These are phyloP conservation scores for Candolleomyces eurysporus DNA, from an alignment of 768 basidiomycete species.

Conservation along the genomic window DNA sequence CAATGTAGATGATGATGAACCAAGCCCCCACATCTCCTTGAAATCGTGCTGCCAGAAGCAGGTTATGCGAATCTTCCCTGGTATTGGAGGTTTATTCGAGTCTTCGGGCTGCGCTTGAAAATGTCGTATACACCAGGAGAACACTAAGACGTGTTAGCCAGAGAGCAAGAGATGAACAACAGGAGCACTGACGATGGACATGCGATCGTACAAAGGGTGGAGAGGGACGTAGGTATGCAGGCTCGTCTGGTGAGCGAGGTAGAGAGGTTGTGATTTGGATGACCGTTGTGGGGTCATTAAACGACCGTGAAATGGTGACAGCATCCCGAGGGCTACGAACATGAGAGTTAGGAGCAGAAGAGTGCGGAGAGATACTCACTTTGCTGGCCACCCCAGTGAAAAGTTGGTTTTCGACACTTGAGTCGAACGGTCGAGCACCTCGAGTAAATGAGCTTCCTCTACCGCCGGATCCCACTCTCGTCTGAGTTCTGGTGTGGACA, in stretches of 20 bases:
- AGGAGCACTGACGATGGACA: slow-evolving; percentile 52
- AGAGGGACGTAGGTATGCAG: slow-evolving; percentile 85
- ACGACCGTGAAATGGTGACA: slow-evolving; percentile 87
- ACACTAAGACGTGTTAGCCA: slow-evolving; percentile 45
- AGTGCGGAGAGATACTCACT: slow-evolving; percentile 50
- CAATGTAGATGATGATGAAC: slow-evolving; percentile 53
- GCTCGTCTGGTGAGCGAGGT: slow-evolving; percentile 87
- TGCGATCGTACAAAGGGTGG: slow-evolving; percentile 92
- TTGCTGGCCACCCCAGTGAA: slow-evolving; percentile 94
- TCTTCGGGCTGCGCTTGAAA: slow-evolving; percentile 34
- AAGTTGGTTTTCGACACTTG: slow-evolving; percentile 89
- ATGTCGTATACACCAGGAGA: slow-evolving; percentile 92
- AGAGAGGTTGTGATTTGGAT: slow-evolving; percentile 94
- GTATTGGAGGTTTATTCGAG: slow-evolving; percentile 17
- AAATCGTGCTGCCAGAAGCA: slow-evolving; percentile 97
- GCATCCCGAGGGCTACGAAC: slow-evolving; percentile 82
- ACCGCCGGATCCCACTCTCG: slow-evolving; percentile 95
- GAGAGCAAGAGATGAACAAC: slow-evolving; percentile 9
- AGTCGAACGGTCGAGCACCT: slow-evolving; percentile 83
- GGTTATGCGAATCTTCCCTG: slow-evolving; percentile 62
- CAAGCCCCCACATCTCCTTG: slow-evolving; percentile 81
- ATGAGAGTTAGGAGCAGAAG: slow-evolving; percentile 9
- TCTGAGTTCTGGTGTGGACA: slow-evolving; percentile 83
- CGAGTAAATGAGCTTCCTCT: slow-evolving; percentile 76
- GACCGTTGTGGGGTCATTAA: slow-evolving; percentile 76